Evolutionary conservation across 139 green algal genomes (phyloP).

Genomic region (Chlamydomonas sp.): DNA sequence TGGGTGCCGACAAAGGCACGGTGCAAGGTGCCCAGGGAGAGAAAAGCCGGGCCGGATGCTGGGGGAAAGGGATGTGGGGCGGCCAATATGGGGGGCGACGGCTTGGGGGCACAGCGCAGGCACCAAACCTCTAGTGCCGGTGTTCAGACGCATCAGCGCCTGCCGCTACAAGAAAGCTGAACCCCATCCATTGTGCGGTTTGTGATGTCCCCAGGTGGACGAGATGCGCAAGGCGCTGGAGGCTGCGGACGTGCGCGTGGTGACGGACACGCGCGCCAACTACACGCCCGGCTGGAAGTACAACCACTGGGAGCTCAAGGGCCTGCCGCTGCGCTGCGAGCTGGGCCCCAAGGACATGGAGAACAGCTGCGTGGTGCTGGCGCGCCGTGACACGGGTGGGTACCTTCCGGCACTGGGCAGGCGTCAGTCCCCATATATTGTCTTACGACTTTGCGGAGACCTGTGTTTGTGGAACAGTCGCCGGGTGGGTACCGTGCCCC

Average conservation of each 20-base stretch:
- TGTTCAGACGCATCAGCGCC: too few relatives aligned
- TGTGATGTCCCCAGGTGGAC: background rate
- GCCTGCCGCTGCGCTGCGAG: conserved; percentile 94
- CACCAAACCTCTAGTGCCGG: too few relatives aligned
- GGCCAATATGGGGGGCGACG: background rate
- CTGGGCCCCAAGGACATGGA: conserved; percentile 96
- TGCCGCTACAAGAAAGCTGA: background rate
- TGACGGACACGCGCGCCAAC: conserved; percentile 88
- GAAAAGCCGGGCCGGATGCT: background rate
- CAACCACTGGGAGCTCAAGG: conserved; percentile 98
- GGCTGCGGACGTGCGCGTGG: conserved; percentile 75
- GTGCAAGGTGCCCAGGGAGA: too few relatives aligned
- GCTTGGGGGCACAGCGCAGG: too few relatives aligned
- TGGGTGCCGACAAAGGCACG: too few relatives aligned
- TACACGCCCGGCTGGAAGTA: conserved; percentile 98
- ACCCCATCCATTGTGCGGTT: background rate
- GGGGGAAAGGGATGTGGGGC: background rate
- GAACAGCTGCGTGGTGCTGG: conserved; percentile 80
- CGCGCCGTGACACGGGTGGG: conserved; percentile 89
- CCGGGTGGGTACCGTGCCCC: too few relatives aligned
- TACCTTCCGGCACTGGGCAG: too few relatives aligned
- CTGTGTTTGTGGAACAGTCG: too few relatives aligned
- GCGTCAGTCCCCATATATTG: too few relatives aligned
- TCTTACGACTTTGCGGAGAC: too few relatives aligned
- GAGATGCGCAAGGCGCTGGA: conserved; percentile 52